Conservation (phyloP, 805 yeast species). For the Wickerhamomyces bisporus region DNA sequence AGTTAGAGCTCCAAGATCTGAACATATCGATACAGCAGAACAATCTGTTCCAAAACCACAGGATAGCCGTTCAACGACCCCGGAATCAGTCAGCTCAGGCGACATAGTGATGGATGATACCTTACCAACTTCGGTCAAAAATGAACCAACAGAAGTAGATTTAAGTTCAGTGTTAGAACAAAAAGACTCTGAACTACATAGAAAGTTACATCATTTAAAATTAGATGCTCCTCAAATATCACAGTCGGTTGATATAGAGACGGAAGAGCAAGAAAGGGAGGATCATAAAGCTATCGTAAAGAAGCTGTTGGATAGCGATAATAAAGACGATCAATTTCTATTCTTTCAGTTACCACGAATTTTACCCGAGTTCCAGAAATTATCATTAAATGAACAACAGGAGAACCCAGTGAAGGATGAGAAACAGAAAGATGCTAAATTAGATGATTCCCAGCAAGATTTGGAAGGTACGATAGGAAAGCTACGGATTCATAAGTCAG, state of each 20-base stretch:
- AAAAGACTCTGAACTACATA: conserved; percentile 23
- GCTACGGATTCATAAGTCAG: conserved; percentile 76
- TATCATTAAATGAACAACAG: conserved; percentile 5
- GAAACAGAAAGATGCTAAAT: conserved; percentile 5
- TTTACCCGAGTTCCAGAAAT: conserved; percentile 29
- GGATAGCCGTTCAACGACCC: conserved; percentile 16
- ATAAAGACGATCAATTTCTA: conserved; percentile 29
- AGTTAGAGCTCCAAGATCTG: conserved; percentile 58
- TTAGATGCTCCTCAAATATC: conserved; percentile 15
- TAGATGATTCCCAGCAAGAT: conserved; percentile 6
- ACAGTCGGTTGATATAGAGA: conserved; percentile 29
- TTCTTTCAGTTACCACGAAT: conserved; percentile 35
- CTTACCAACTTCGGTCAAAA: conserved; percentile 12
- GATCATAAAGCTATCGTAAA: conserved; percentile 36
- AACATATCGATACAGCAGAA: conserved; percentile 37
- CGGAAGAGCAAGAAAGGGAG: conserved; percentile 32
- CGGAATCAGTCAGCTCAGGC: conserved; percentile 20
- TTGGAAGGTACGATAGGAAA: conserved; percentile 64
- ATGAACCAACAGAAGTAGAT: conserved; percentile 17
- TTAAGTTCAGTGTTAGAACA: conserved; percentile 16
- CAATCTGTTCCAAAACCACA: conserved; percentile 26
- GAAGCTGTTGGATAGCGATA: conserved; percentile 23
- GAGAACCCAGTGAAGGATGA: conserved; percentile 8
- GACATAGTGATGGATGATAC: conserved; percentile 5
- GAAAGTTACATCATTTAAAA: conserved; percentile 24